A percentile compares a stretch with the other conserved stretches of the same genome.
Evolutionary conservation across 805 yeast genomes (phyloP).

Genomic region (Lipomyces japonicus): DNA sequence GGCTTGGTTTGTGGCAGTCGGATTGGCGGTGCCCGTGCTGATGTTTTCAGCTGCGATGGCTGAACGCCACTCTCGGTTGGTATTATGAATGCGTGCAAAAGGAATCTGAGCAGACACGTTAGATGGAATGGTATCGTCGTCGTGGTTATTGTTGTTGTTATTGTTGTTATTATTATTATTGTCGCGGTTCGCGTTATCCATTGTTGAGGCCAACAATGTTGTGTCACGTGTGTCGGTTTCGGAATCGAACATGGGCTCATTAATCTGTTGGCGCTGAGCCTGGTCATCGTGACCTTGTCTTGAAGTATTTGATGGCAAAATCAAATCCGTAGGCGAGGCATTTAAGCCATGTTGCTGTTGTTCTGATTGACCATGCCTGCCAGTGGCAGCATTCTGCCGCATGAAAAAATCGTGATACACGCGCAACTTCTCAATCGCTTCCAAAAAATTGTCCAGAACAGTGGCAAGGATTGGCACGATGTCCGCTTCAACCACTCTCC

Average conservation of each 20-base stretch:
- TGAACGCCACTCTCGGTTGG: no score
- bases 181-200: constrained; percentile 11
- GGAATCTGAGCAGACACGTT: no score
- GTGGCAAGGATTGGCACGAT: constrained; percentile 88
- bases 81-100: no score
- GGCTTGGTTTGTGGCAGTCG: not conserved
- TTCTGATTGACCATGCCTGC: no score
- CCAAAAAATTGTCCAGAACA: constrained; percentile 78
- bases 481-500: constrained; percentile 86
- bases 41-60: constrained; percentile 5
- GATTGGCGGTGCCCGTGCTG: not conserved
- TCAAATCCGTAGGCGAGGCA: no score
- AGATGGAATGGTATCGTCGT: no score
- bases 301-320: no score
- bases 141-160: no score
- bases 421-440: constrained; percentile 30
- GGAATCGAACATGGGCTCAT: constrained; percentile 11
- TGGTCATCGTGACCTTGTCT: no score
- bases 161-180: no score
- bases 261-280: not conserved
- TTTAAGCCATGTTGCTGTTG: no score
- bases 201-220: constrained; percentile 14
- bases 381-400: no score
- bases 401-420: constrained; percentile 19
- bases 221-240: constrained; percentile 18